These are phyloP conservation scores for Podila epigama DNA, from an alignment of 192 early-diverging fungal species.

Conservation along the genomic window DNA sequence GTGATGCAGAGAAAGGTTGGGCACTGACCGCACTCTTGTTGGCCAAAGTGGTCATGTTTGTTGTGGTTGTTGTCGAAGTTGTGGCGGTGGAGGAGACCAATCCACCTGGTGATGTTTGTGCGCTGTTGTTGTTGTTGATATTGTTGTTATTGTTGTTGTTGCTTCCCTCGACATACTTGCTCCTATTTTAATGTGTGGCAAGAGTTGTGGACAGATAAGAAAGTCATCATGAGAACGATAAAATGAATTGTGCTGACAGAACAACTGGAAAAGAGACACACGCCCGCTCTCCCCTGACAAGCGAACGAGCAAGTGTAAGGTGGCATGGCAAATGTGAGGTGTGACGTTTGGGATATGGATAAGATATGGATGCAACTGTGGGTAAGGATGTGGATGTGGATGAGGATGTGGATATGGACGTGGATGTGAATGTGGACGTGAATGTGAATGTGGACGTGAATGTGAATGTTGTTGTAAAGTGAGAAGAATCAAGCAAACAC, in stretches of 20 bases:
- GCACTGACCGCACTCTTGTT: constrained; percentile 11
- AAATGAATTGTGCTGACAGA: background rate
- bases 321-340: no score
- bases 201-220: background rate
- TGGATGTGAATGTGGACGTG: no score
- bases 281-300: background rate
- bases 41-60: background rate
- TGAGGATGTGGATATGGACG: no score
- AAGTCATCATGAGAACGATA: background rate
- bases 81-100: background rate
- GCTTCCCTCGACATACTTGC: constrained; percentile 50
- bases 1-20: no score
- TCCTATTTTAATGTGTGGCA: constrained; percentile 19
- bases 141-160: constrained; percentile 10
- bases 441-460: no score
- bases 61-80: background rate
- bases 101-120: background rate
- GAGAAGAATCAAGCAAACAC: no score
- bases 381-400: no score
- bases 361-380: no score
- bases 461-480: no score
- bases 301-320: background rate
- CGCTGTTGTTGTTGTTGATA: background rate
- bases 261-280: constrained; percentile 6
- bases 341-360: no score